These are phyloP conservation scores for Fusarium camptoceras DNA, from an alignment of 2,329 filamentous ascomycete species.

Conservation along the genomic window DNA sequence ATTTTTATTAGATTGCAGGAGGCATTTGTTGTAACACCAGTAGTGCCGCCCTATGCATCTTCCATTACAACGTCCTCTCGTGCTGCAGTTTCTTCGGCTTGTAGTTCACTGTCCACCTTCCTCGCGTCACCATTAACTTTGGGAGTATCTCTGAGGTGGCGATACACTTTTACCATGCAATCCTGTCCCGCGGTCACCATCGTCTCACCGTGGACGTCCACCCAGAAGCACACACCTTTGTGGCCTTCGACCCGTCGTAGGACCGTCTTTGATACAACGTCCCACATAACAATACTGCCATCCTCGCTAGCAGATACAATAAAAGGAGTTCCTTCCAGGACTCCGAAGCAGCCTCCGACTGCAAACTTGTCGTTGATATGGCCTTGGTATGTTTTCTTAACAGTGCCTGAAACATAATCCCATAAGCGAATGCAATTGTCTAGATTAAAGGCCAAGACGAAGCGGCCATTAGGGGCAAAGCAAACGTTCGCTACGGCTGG, in stretches of 20 bases:
- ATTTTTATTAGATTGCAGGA: neutral
- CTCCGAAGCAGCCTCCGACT: conserved; percentile 85
- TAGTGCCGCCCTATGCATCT: conserved; percentile 30
- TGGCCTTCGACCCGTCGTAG: conserved; percentile 73
- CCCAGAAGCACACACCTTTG: conserved; percentile 72
- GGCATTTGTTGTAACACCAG: conserved; percentile 1
- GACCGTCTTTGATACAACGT: conserved; percentile 85
- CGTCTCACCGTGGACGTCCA: conserved; percentile 67
- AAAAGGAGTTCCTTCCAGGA: conserved; percentile 65
- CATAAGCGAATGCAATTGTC: conserved; percentile 92
- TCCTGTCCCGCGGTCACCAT: conserved; percentile 71
- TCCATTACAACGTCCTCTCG: conserved; percentile 57
- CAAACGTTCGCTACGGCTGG: conserved; percentile 88
- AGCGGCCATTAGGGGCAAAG: conserved; percentile 94
- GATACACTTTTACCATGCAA: conserved; percentile 63
- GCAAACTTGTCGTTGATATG: conserved; percentile 88
- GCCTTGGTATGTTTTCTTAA: conserved; percentile 97
- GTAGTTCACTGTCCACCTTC: conserved; percentile 58
- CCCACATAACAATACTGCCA: conserved; percentile 87
- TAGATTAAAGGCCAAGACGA: conserved; percentile 89
- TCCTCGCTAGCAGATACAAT: conserved; percentile 89
- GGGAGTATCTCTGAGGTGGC: conserved; percentile 44
- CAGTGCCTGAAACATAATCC: conserved; percentile 92
- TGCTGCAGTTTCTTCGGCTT: conserved; percentile 62
- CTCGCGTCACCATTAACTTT: conserved; percentile 34